A percentile compares a stretch with the other conserved stretches of the same genome.
Evolutionary conservation across 108 stramenopile genomes (phyloP).

Genomic region (Hondaea fermentalgiana): DNA sequence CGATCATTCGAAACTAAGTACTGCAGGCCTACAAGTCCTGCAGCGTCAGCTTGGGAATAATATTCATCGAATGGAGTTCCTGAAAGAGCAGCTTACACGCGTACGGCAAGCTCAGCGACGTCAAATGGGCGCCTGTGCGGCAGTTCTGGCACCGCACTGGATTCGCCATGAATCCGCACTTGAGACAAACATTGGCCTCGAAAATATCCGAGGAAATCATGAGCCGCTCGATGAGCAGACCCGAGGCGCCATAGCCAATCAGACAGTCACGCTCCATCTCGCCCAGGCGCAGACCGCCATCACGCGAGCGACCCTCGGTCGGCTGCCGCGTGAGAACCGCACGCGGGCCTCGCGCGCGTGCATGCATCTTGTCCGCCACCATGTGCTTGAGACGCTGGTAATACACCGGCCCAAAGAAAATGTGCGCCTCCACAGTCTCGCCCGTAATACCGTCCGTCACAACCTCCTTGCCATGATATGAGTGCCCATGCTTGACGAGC

Average conservation of each 20-base stretch:
- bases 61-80: constrained; percentile 58
- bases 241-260: constrained; percentile 95
- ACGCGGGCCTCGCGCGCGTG: constrained; percentile 89
- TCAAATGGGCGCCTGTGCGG: not conserved
- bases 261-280: constrained; percentile 99
- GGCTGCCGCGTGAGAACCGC: constrained; percentile 97
- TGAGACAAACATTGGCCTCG: constrained; percentile 87
- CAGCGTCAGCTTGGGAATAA: constrained; percentile 36
- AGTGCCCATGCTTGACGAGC: constrained; percentile 88
- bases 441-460: constrained; percentile 97
- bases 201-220: constrained; percentile 94
- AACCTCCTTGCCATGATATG: constrained; percentile 92
- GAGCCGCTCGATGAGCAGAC: constrained; percentile 95
- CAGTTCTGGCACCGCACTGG: constrained; percentile 52
- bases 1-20: too few species aligned
- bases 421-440: constrained; percentile 78
- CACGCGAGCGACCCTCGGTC: constrained; percentile 90
- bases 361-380: constrained; percentile 99
- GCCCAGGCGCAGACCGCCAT: constrained; percentile 98
- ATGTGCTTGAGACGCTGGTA: constrained; percentile 99
- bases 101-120: constrained; percentile 51
- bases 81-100: constrained; percentile 63
- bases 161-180: constrained; percentile 90
- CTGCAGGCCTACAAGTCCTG: not conserved
- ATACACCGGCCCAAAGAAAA: constrained; percentile 98